These are phyloP conservation scores for Globisporangium emineosum DNA, from an alignment of 352 stramenopile genomes.

Conservation along the genomic window DNA sequence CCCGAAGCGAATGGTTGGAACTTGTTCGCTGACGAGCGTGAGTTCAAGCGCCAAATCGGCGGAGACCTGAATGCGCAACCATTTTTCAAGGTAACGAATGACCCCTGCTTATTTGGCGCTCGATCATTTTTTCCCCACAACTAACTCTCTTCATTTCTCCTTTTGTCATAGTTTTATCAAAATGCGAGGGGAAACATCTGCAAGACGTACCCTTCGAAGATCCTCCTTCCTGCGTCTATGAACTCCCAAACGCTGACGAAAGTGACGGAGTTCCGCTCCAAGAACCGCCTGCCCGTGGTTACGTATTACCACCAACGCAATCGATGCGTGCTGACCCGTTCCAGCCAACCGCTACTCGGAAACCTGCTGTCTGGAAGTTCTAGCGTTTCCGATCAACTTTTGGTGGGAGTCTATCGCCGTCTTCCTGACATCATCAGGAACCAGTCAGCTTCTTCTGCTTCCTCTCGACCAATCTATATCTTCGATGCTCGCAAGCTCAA, in stretches of 20 bases:
- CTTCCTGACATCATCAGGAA: constrained; percentile 82
- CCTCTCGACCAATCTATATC: constrained; percentile 82
- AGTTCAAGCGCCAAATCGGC: constrained; percentile 81
- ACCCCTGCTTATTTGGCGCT: not conserved
- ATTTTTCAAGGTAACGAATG: constrained; percentile 59
- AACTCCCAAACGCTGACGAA: constrained; percentile 61
- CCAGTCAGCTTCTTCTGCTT: constrained; percentile 56
- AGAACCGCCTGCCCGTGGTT: constrained; percentile 84
- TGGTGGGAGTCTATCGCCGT: constrained; percentile 69
- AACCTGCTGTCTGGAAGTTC: constrained; percentile 69
- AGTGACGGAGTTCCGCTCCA: constrained; percentile 80
- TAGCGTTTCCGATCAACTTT: constrained; percentile 72
- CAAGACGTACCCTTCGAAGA: constrained; percentile 76
- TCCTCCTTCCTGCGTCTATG: constrained; percentile 74
- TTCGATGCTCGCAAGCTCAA: constrained; percentile 90
- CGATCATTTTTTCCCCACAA: constrained; percentile 6
- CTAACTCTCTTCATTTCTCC: not conserved
- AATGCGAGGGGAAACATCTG: constrained; percentile 80
- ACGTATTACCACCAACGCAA: constrained; percentile 83
- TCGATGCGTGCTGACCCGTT: constrained; percentile 77
- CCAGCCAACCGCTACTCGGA: constrained; percentile 75
- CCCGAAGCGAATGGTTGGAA: constrained; percentile 71
- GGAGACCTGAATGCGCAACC: constrained; percentile 49
- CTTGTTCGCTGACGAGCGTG: constrained; percentile 65
- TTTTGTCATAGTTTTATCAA: constrained; percentile 56